Base-by-base conservation (phyloP, 495 filamentous ascomycete species). In the Aspergillus nidulans region DNA sequence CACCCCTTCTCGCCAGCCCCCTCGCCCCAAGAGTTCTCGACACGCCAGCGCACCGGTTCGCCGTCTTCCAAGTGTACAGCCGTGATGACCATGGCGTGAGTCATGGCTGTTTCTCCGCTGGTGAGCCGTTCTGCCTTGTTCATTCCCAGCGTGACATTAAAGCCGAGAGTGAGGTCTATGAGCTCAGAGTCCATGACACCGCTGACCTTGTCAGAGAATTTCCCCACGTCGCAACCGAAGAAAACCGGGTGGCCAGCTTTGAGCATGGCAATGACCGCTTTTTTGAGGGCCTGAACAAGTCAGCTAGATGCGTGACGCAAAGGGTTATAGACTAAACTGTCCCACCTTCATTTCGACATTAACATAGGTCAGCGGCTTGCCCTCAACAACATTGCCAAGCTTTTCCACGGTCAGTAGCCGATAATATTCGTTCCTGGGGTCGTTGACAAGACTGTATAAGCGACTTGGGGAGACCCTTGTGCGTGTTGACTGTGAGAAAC, bases 11-110 rank as follows among this genome's bases (percentile, higher is more conserved):
- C 77, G 0, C 90, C 90, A 0, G 76, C 79, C 0, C 50, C 67
- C 23, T 78, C 74, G 10, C 88, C 89, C 90, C 90, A 95, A 9
- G 77, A 83, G 60, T 95, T 95, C 76, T 95, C 87, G 43, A 95
- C 88, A 25, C 89, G 71, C 90, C 90, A 95, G 47, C 89, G 73
- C 4, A 88, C 80, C 1, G 84, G 74, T 62, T 80, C 76, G 0
- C 80, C 83, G 32, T 82, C 75, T 49, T 85, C 79, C 8, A 95
- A 57, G 66, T 95, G 89, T 43, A 95, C 90, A 0, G 79, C 91
- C 3, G 88, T 95, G 42, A 96, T 70, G 2, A 94, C 88, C 90
- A 96, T 96, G 0, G 90, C 90, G 63, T 94, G 90, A 7, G 89
- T 95, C 90, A 95, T 92, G 6, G 76, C 72, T 19, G 79, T 83